These are phyloP conservation scores for Begonia loranthoides DNA, from an alignment of 306 rosid genomes.

Conservation along the genomic window DNA sequence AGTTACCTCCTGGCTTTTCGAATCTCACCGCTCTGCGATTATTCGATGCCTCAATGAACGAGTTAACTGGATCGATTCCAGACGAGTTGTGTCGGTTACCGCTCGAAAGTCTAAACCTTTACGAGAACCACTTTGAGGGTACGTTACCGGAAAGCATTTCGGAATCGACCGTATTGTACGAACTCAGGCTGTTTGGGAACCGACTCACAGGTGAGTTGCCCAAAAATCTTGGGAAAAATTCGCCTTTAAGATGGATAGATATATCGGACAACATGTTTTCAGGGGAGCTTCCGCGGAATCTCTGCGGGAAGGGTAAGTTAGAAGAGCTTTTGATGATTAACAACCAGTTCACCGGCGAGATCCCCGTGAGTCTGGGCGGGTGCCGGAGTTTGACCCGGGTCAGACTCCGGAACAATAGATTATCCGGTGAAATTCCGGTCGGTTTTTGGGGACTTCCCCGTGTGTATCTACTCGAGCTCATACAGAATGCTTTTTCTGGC, in stretches of 20 bases:
- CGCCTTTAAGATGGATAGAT: slow-evolving; percentile 56
- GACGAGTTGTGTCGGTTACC: slow-evolving; percentile 47
- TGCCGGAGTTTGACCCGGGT: slow-evolving; percentile 55
- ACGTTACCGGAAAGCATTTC: slow-evolving; percentile 52
- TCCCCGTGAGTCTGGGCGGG: slow-evolving; percentile 44
- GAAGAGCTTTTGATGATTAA: slow-evolving; percentile 54
- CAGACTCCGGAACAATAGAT: slow-evolving; percentile 37
- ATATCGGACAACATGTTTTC: slow-evolving; percentile 45
- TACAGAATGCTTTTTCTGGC: slow-evolving; percentile 47
- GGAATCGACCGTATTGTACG: slow-evolving; percentile 40
- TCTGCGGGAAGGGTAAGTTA: slow-evolving; percentile 37
- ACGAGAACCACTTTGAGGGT: slow-evolving; percentile 59
- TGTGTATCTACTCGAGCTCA: slow-evolving; percentile 50
- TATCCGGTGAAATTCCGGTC: slow-evolving; percentile 63
- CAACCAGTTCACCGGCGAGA: slow-evolving; percentile 43
- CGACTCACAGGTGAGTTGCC: slow-evolving; percentile 51
- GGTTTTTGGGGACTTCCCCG: slow-evolving; percentile 69
- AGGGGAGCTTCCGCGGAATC: slow-evolving; percentile 43
- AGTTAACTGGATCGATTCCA: slow-evolving; percentile 42
- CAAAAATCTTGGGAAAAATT: slow-evolving; percentile 36
- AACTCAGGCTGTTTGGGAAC: slow-evolving; percentile 50
- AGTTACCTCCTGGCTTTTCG: slow-evolving; percentile 46
- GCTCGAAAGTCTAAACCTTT: slow-evolving; percentile 61
- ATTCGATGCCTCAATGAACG: slow-evolving; percentile 68
- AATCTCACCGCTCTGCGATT: slow-evolving; percentile 51